Evolutionary conservation across 129 eudicot genomes (phyloP).

Genomic region (Lactuca saligna): DNA sequence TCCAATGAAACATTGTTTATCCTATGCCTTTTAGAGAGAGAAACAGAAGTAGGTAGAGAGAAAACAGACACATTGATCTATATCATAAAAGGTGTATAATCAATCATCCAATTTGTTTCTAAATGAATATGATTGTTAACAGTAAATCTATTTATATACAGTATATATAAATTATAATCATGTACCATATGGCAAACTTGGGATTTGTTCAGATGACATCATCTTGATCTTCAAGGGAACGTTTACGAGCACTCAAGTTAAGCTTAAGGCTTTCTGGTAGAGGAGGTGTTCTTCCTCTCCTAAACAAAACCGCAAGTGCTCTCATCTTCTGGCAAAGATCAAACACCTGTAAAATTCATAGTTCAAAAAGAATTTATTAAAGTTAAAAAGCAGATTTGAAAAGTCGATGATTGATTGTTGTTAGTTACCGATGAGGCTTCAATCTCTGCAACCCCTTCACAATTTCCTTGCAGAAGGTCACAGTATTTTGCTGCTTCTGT

Average conservation of each 20-base stretch:
- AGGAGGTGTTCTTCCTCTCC: conserved; percentile 92
- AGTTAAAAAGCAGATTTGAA: neutral
- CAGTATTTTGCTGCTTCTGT: conserved; percentile 93
- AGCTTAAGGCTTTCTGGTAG: conserved; percentile 89
- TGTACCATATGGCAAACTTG: conserved; percentile 12
- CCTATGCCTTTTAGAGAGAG: neutral
- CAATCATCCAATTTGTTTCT: conserved; percentile 10
- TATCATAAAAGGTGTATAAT: neutral
- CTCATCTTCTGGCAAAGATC: conserved; percentile 79
- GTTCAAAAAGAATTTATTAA: neutral
- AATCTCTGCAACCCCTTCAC: conserved; percentile 98
- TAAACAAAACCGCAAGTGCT: conserved; percentile 92
- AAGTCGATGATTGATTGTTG: neutral
- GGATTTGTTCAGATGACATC: conserved; percentile 23
- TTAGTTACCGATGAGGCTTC: conserved; percentile 91
- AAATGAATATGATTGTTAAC: neutral
- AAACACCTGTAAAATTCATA: conserved; percentile 61
- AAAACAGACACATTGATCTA: neutral
- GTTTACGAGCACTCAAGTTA: conserved; percentile 80
- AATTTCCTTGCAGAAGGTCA: conserved; percentile 86
- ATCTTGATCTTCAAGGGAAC: conserved; percentile 92
- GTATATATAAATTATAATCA: neutral
- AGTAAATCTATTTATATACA: conserved; percentile 23
- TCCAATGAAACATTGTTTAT: too few species aligned
- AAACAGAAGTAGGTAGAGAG: neutral